Conservation (phyloP, 306 rosid species). For the Cicer cuneatum region DNA sequence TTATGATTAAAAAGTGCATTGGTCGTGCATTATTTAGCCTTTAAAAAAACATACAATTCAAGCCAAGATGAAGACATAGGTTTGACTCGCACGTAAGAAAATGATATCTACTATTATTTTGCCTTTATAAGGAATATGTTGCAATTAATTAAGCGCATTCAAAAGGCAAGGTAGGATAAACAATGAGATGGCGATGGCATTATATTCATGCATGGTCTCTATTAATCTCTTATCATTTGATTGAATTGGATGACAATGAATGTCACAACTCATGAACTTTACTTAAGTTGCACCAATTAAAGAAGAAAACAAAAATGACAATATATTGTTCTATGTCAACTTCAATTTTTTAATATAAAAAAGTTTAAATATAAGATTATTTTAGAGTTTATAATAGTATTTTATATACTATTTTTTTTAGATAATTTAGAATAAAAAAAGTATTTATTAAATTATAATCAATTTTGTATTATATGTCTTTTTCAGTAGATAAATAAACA, state of each 20-base stretch:
- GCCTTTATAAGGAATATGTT: not conserved
- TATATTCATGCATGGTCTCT: not conserved
- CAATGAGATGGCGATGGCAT: constrained; percentile 4
- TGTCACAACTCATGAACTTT: constrained; percentile 12
- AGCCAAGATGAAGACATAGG: not conserved
- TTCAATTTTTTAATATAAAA: no score
- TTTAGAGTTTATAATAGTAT: no score
- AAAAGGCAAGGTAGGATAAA: not conserved
- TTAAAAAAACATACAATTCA: not conserved
- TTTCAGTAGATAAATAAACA: no score
- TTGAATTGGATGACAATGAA: constrained; percentile 20
- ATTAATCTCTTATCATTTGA: not conserved
- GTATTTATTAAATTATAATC: no score
- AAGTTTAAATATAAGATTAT: no score
- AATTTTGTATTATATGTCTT: no score
- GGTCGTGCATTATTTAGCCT: not conserved
- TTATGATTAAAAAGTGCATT: not conserved
- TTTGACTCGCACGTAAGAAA: not conserved
- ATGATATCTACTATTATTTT: not conserved
- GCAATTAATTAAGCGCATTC: not conserved
- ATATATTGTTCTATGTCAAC: no score
- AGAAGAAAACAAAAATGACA: no score
- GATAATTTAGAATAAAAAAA: no score
- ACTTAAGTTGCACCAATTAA: no score
- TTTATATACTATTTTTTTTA: no score